Evolutionary conservation across 768 basidiomycete species (phyloP).

Genomic region (Collybia sordida): DNA sequence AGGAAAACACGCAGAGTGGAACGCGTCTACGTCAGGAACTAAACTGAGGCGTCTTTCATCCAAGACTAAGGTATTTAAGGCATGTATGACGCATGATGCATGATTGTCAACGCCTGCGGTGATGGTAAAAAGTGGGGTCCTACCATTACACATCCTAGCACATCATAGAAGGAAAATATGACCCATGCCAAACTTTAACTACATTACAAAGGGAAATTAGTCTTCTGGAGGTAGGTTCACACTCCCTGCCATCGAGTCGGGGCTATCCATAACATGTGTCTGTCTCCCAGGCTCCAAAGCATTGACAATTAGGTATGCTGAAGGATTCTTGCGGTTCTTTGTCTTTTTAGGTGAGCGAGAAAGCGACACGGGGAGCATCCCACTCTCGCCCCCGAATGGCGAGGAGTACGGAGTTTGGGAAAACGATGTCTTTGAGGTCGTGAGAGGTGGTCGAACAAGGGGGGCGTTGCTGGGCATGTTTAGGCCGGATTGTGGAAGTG

Average conservation of each 20-base stretch:
- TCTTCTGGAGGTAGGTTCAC: conserved; percentile 22
- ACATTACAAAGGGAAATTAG: neutral
- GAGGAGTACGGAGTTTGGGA: conserved; percentile 1
- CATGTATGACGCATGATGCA: too few relatives aligned
- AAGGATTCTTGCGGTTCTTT: conserved; percentile 11
- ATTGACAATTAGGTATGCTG: conserved; percentile 30
- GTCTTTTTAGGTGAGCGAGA: conserved; percentile 9
- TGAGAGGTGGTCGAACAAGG: neutral
- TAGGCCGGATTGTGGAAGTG: conserved; percentile 2
- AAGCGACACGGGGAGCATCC: conserved; percentile 12
- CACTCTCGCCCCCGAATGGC: conserved; percentile 1
- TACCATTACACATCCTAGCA: too few relatives aligned
- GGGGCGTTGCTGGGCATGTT: neutral
- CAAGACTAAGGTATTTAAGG: too few relatives aligned
- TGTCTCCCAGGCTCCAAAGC: conserved; percentile 28
- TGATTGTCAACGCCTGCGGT: too few relatives aligned
- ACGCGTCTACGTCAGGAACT: too few relatives aligned
- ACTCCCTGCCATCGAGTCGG: conserved; percentile 27
- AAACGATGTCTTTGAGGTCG: conserved; percentile 5
- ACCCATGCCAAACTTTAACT: too few relatives aligned
- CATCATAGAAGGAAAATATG: too few relatives aligned
- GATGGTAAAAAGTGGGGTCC: too few relatives aligned
- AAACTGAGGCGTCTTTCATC: too few relatives aligned
- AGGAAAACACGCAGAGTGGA: too few relatives aligned
- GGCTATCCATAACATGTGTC: conserved; percentile 36